Base-by-base conservation (phyloP, 495 filamentous ascomycete genomes). In the Sphaerosporella brunnea region DNA sequence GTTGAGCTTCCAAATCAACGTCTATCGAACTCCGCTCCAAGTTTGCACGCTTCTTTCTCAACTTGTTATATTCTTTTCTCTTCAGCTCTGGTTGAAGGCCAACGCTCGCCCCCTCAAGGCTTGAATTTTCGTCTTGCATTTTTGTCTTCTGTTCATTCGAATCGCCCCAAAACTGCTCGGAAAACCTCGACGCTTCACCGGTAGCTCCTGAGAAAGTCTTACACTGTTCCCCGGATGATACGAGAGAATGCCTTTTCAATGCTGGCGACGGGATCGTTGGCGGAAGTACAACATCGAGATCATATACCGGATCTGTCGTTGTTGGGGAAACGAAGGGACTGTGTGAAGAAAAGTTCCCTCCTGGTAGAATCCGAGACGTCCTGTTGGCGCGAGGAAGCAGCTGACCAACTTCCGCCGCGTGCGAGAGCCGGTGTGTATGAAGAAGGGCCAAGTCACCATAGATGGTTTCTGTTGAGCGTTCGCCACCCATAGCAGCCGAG, bases 331-430 rank as follows among this genome's bases (percentile, higher is more conserved):
- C 7, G 23, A 28, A 32, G 13, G 42, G 5, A 9, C 18, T 23
- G 43, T 50, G 7, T 23, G 21, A 5, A 13, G 5, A 13, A 32
- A 44, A 10, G 46, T 16, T 44, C 25, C 42, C n/a, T 9, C 19
- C 9, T 28, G 23, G 16, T 48, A 25, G 10, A 47, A 18, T n/a
- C 20, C 15, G n/a, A 26, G 2, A 44, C 2, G 20, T 11, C 23
- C 44, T 15, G 23, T 7, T 45, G 47, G 39, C 26, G n/a, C 56
- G 56, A 28, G 56, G 56, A 18, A 59, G 36, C 28, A 61, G 47
- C 46, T 61, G 58, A 2, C 58, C 58, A 40, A 61, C 58, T 43
- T 61, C 58, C 30, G 58, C 58, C 28, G 58, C 58, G 19, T 61
- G 58, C 18, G 58, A 61, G 19, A 61, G 50, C 2, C 58, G 47